Evolutionary conservation across 1,139 yeast species (phyloP), one percentile per base, ranked within the genome.

Genomic region (Wickerhamomyces sp.): DNA sequence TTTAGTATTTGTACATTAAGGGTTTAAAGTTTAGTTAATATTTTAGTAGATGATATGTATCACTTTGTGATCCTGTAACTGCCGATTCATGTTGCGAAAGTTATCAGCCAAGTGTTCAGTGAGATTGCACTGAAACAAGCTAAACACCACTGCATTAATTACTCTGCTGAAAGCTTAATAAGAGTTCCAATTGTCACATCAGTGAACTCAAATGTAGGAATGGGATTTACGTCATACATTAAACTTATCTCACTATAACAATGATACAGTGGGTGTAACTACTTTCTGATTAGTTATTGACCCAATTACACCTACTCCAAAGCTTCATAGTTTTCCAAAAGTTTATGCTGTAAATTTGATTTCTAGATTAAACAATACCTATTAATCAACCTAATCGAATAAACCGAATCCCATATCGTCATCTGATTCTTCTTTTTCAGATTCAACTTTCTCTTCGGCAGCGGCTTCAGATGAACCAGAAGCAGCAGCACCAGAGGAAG

Each of bases 391-490:
- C 71, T 78, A 79, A 69, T 79, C 84, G 76, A 76, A 76, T 64
- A 75, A 73, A 72, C 84, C 84, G 79, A 79, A 78, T 65, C 86
- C 93, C 93, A 86, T 85, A 74, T 86, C 95, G 62, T 81, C 90
- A 67, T 85, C 93, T 57, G 83, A 77, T 70, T 79, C 86, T 72
- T 81, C 86, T 46, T 59, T 65, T 45, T 59, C 69, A 49, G 59
- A 68, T 49, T 62, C 76, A 46, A 61, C 73, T 49, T 61, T 71
- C 56, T 66, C 78, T 55, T 63, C 85, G 54, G 68, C 87, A 54
- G 76, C 83, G 54, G 74, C 81, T 58, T 76, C 87, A 55, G 75
- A 84, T 60, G 76, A 83, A 62, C 76, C 81, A 62, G 78, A 84
- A 61, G 79, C 76, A 56, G 75, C 78, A 59, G 73, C 78, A 60